Conservation (phyloP, 2,329 filamentous ascomycete genomes). For the Massarina eburnea region DNA sequence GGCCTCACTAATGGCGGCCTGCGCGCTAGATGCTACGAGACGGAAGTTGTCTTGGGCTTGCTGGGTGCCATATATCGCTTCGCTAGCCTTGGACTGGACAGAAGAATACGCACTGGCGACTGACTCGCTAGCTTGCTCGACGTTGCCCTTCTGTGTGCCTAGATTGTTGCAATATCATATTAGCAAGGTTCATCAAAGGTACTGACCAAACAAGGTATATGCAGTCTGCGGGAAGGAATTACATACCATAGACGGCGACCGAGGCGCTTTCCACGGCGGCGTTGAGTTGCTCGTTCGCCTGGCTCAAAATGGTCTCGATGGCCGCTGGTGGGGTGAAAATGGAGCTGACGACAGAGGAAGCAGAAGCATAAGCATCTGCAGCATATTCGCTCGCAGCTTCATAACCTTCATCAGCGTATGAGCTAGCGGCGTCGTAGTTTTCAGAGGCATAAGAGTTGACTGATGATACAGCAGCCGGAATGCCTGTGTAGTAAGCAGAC, state of each 20-base stretch:
- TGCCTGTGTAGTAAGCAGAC: conserved; percentile 70
- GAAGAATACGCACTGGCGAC: conserved; percentile 57
- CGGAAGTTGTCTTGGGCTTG: conserved; percentile 57
- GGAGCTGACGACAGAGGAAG: conserved; percentile 49
- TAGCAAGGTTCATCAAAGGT: background rate
- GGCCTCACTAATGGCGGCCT: conserved; percentile 56
- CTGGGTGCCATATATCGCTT: conserved; percentile 58
- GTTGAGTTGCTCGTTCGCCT: conserved; percentile 59
- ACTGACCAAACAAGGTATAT: no score
- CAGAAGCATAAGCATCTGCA: conserved; percentile 51
- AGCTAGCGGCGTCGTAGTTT: conserved; percentile 47
- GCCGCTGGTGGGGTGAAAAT: conserved; percentile 60
- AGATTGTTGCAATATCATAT: background rate
- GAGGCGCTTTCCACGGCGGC: conserved; percentile 62
- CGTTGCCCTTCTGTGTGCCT: conserved; percentile 55
- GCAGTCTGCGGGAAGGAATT: no score
- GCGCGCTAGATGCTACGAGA: conserved; percentile 58
- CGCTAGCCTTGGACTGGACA: conserved; percentile 52
- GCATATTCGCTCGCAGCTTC: conserved; percentile 55
- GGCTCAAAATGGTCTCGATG: conserved; percentile 59
- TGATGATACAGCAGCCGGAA: conserved; percentile 57
- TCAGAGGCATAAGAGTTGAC: conserved; percentile 57
- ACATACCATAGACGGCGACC: conserved; percentile 52
- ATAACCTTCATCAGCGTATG: conserved; percentile 51
- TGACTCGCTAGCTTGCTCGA: conserved; percentile 57